These are phyloP conservation scores for Cladosporium sp. DNA, from an alignment of 2,329 filamentous ascomycete genomes.

Conservation along the genomic window DNA sequence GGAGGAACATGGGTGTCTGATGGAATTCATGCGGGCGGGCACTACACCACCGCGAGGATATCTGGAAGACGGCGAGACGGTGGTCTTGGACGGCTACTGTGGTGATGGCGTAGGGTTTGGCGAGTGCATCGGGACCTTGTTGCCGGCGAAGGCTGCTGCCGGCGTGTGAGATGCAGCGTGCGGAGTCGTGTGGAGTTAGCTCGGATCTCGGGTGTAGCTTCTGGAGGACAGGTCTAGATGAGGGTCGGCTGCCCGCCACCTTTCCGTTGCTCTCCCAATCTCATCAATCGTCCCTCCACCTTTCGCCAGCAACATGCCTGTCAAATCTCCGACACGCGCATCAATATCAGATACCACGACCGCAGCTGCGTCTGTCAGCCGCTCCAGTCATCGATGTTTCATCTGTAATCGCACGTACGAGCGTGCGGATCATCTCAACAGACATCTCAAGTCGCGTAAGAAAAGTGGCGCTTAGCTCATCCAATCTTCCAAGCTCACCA, in stretches of 20 bases:
- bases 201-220: too few species aligned
- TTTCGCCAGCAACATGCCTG: too few species aligned
- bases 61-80: slow-evolving; percentile 37
- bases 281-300: too few species aligned
- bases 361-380: not conserved
- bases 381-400: slow-evolving; percentile 21
- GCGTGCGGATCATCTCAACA: slow-evolving; percentile 22
- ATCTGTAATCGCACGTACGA: slow-evolving; percentile 23
- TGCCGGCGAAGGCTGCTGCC: too few species aligned
- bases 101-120: slow-evolving; percentile 38
- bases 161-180: too few species aligned
- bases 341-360: too few species aligned
- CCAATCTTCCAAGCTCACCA: not conserved
- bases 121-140: slow-evolving; percentile 34
- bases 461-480: not conserved
- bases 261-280: too few species aligned
- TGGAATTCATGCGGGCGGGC: slow-evolving; percentile 37
- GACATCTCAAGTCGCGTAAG: slow-evolving; percentile 23
- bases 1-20: slow-evolving; percentile 37
- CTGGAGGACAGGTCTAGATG: too few species aligned
- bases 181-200: too few species aligned
- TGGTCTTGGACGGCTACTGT: slow-evolving; percentile 34
- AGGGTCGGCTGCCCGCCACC: too few species aligned
- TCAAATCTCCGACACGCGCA: too few species aligned
- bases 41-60: slow-evolving; percentile 33